A percentile compares a stretch with the other conserved stretches of the same genome.
Conservation (phyloP, 1,284 basidiomycete species). For the Pyrrhoderma lamaoense region DNA sequence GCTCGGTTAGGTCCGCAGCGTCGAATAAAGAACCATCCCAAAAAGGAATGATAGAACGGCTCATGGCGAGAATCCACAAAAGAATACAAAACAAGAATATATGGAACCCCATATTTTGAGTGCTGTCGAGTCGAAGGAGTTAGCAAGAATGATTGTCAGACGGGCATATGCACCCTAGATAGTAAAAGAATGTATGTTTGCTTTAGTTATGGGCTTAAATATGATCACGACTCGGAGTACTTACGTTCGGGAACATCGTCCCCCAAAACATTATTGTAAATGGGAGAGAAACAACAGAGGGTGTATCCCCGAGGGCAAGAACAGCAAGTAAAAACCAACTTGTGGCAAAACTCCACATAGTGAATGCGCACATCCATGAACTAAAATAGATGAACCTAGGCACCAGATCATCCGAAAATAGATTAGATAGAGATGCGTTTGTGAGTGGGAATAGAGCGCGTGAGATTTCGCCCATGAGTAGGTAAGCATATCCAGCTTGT, state of each 20-base stretch:
- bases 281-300: slow-evolving; percentile 25
- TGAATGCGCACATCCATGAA: slow-evolving; percentile 39
- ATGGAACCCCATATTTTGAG: slow-evolving; percentile 49
- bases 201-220: neutral
- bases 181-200: neutral
- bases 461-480: slow-evolving; percentile 31
- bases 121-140: slow-evolving; percentile 44
- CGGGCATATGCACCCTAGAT: slow-evolving; percentile 58
- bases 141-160: slow-evolving; percentile 48
- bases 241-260: slow-evolving; percentile 53
- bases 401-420: slow-evolving; percentile 30
- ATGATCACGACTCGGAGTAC: slow-evolving; percentile 20
- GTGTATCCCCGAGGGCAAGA: slow-evolving; percentile 32
- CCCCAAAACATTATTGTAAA: slow-evolving; percentile 52
- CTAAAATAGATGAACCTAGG: slow-evolving; percentile 36
- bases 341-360: slow-evolving; percentile 45
- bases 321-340: slow-evolving; percentile 47
- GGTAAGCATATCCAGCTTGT: slow-evolving; percentile 35
- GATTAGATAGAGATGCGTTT: slow-evolving; percentile 26
- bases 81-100: slow-evolving; percentile 45
- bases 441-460: slow-evolving; percentile 26
- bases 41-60: slow-evolving; percentile 34
- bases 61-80: slow-evolving; percentile 48
- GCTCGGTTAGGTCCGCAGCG: slow-evolving; percentile 6
- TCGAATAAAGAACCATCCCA: slow-evolving; percentile 39